phyloP scores from a whole-genome alignment of 2,329 filamentous ascomycete species.

The Colletotrichum sidae region DNA sequence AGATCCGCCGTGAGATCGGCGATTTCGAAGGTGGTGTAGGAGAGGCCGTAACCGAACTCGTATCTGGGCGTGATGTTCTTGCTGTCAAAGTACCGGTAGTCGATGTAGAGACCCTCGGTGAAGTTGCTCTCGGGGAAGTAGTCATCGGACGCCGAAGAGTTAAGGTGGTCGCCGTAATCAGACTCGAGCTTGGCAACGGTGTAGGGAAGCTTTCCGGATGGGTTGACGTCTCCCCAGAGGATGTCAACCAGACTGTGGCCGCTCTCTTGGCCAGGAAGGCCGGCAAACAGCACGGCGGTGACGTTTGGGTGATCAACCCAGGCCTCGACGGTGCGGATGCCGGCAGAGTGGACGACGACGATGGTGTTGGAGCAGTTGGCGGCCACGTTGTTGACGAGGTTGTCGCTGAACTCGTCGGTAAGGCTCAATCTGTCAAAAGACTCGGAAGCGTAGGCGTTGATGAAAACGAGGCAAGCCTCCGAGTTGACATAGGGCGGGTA shows the following conservation, averaged over 20 bases:
- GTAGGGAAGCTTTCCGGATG: conserved; percentile 70
- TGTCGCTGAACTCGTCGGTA: conserved; percentile 74
- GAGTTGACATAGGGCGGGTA: conserved; percentile 55
- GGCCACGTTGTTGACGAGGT: conserved; percentile 68
- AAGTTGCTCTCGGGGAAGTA: conserved; percentile 64
- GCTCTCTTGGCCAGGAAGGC: conserved; percentile 73
- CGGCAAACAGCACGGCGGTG: conserved; percentile 72
- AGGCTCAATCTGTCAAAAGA: conserved; percentile 73
- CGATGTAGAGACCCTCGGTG: conserved; percentile 62
- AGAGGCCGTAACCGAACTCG: conserved; percentile 68
- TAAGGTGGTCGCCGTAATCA: conserved; percentile 64
- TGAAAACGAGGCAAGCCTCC: conserved; percentile 76
- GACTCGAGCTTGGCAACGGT: conserved; percentile 67
- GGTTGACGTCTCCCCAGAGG: conserved; percentile 67
- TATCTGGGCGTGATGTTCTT: conserved; percentile 61
- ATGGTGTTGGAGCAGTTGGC: conserved; percentile 70
- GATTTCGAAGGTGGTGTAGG: conserved; percentile 66
- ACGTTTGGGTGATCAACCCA: conserved; percentile 74
- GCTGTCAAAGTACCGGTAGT: conserved; percentile 67
- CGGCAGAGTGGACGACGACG: conserved; percentile 73
- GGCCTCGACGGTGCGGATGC: conserved; percentile 66
- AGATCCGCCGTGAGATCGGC: conserved; percentile 53
- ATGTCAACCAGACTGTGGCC: conserved; percentile 66
- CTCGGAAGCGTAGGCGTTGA: conserved; percentile 79
- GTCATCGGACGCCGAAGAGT: conserved; percentile 44